Base-by-base conservation (phyloP, 768 basidiomycete genomes). In the Suillus discolor region DNA sequence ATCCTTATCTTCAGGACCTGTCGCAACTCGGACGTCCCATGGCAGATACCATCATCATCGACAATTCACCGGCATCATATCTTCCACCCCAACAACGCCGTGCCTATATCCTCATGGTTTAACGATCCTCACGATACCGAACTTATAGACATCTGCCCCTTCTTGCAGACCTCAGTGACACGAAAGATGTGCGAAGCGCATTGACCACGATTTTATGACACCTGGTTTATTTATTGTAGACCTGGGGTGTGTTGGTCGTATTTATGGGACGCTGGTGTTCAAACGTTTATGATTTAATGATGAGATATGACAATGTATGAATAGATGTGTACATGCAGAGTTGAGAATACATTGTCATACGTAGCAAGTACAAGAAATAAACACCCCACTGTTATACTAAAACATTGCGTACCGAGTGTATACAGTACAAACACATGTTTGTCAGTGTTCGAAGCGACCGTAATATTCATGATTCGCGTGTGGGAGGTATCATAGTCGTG, bases 81-180 rank as follows among this genome's bases (percentile, higher is more conserved):
- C 69, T 92, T 92, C 83, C 89, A 92, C 72, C 88, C 89, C n/a
- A 89, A 87, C 77, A 91, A 91, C 74, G 89, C 90, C 44, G 89
- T 91, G 2, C 90, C 90, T 9, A 89, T 92, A 66, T 89, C 89
- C 51, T 87, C 86, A 25, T 92, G 90, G 90, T 91, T 91, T 78
- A 91, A 89, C 77, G 88, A 88, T 73, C 89, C 89, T 8, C 88
- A 90, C 72, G 89, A 91, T 72, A 89, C 88, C 23, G 89, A 91
- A 73, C 78, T 91, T 64, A 89, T 87, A 38, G 89, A 90, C 71
- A 77, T 91, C 54, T 84, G 87, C 47, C 86, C 87, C 90, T 91
- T 83, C 80, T 92, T 59, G 77, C 85, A 34, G 90, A 92, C 71
- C 79, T 92, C 34, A 79, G 78, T 15, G 76, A 78, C 20, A 88